Evolutionary conservation across 2,329 filamentous ascomycete genomes (phyloP).

Genomic region (Colletotrichum acutatum): DNA sequence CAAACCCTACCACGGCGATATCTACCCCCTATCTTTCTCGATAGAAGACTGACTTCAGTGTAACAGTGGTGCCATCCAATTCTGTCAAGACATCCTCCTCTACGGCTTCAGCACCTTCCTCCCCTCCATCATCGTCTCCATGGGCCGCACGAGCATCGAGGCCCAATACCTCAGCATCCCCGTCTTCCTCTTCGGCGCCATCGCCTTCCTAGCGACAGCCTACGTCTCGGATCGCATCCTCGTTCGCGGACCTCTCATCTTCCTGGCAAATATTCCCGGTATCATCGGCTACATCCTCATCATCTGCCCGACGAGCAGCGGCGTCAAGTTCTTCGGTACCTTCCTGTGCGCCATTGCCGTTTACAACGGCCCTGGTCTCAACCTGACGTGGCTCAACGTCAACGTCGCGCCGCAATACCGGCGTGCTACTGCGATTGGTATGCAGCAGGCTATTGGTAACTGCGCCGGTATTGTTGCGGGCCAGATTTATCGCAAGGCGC

Average conservation of each 20-base stretch:
- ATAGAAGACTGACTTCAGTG: background rate
- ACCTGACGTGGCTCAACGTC: slow-evolving; percentile 58
- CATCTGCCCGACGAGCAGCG: slow-evolving; percentile 57
- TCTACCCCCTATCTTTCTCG: too few species aligned
- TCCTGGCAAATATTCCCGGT: slow-evolving; percentile 62
- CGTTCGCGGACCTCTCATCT: slow-evolving; percentile 59
- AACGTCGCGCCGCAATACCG: slow-evolving; percentile 58
- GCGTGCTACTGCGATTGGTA: slow-evolving; percentile 57
- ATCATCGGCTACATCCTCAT: slow-evolving; percentile 62
- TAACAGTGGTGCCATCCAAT: slow-evolving; percentile 53
- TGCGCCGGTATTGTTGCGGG: slow-evolving; percentile 56
- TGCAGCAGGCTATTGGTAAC: slow-evolving; percentile 49
- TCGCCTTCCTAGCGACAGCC: slow-evolving; percentile 56
- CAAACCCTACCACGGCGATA: background rate
- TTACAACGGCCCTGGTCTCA: slow-evolving; percentile 59
- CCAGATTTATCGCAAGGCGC: slow-evolving; percentile 48
- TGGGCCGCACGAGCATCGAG: slow-evolving; percentile 62
- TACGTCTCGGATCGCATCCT: slow-evolving; percentile 57
- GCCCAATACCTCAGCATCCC: slow-evolving; percentile 66
- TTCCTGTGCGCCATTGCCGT: slow-evolving; percentile 59
- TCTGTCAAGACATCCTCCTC: slow-evolving; percentile 62
- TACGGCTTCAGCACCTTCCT: slow-evolving; percentile 70
- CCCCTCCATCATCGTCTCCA: slow-evolving; percentile 63
- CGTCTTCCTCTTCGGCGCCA: slow-evolving; percentile 62
- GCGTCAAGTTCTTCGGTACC: slow-evolving; percentile 60